Percentiles rank a stretch among this genome's conserved stretches.
Evolutionary conservation across 805 yeast species (phyloP).

Genomic region (Osmozyma mogii): DNA sequence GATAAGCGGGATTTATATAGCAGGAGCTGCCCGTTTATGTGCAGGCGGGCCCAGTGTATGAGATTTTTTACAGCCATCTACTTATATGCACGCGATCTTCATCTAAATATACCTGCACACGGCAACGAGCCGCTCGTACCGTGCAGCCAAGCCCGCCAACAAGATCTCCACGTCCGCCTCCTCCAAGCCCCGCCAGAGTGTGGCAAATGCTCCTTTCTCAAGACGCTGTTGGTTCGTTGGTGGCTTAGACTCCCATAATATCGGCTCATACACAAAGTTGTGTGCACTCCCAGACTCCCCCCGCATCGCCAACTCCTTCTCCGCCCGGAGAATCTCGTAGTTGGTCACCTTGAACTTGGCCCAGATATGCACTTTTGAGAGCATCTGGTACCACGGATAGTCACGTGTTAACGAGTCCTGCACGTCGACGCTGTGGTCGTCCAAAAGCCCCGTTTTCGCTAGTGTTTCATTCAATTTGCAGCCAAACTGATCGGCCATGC

Average conservation of each 20-base stretch:
- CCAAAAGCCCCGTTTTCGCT: too few relatives aligned
- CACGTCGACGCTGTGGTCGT: constrained; percentile 37
- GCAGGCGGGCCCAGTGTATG: constrained; percentile 1
- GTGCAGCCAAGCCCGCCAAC: constrained; percentile 5
- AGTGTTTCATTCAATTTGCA: too few relatives aligned
- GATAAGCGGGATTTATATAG: neutral
- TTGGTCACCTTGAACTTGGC: constrained; percentile 50
- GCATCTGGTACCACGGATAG: constrained; percentile 69
- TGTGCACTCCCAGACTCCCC: constrained; percentile 1
- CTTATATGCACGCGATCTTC: neutral
- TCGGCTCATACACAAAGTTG: too few relatives aligned
- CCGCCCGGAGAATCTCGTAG: constrained; percentile 38
- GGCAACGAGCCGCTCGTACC: constrained; percentile 11
- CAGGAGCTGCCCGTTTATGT: neutral
- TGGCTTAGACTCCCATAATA: too few relatives aligned
- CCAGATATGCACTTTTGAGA: constrained; percentile 51
- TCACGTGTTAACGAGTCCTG: constrained; percentile 50
- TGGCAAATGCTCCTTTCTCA: constrained; percentile 12
- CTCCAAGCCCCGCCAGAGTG: constrained; percentile 10
- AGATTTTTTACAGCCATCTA: constrained; percentile 1
- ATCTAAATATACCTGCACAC: constrained; percentile 2
- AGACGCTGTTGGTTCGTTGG: too few relatives aligned
- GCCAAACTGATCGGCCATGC: too few relatives aligned
- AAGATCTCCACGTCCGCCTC: constrained; percentile 4
- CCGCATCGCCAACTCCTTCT: constrained; percentile 18